phyloP scores from a whole-genome alignment of 306 rosid genomes.

The Vachellia collinsii region DNA sequence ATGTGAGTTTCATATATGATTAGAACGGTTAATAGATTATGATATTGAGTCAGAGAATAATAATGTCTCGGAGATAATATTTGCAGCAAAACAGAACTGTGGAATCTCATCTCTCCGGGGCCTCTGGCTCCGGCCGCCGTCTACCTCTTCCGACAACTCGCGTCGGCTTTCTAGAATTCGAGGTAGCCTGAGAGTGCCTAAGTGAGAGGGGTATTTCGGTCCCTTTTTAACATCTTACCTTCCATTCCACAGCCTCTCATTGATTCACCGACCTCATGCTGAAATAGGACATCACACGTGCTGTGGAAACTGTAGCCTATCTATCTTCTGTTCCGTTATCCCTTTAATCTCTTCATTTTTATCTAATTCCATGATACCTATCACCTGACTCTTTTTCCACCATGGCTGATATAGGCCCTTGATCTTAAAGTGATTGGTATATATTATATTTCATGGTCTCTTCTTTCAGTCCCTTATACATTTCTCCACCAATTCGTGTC shows the following conservation, averaged over 20 bases:
- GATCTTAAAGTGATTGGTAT: constrained; percentile 24
- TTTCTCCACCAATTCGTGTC: too few relatives aligned
- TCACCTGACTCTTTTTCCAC: not conserved
- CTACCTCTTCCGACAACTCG: too few relatives aligned
- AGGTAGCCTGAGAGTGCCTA: too few relatives aligned
- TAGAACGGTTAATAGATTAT: too few relatives aligned
- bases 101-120: too few relatives aligned
- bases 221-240: not conserved
- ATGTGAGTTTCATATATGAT: too few relatives aligned
- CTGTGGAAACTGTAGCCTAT: too few relatives aligned
- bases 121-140: too few relatives aligned
- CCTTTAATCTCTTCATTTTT: not conserved
- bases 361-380: not conserved
- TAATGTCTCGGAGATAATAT: not conserved
- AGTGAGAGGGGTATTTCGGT: not conserved
- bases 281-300: too few relatives aligned
- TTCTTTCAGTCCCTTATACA: not conserved
- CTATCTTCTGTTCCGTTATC: not conserved
- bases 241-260: not conserved
- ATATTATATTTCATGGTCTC: constrained; percentile 46
- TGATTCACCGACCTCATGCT: not conserved
- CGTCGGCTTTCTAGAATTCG: too few relatives aligned
- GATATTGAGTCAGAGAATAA: too few relatives aligned
- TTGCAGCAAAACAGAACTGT: too few relatives aligned
- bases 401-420: constrained; percentile 18